Evolutionary conservation across 371 early-diverging fungal species (phyloP), one percentile per base, ranked within the genome.

Genomic region (Mortierella sp.): DNA sequence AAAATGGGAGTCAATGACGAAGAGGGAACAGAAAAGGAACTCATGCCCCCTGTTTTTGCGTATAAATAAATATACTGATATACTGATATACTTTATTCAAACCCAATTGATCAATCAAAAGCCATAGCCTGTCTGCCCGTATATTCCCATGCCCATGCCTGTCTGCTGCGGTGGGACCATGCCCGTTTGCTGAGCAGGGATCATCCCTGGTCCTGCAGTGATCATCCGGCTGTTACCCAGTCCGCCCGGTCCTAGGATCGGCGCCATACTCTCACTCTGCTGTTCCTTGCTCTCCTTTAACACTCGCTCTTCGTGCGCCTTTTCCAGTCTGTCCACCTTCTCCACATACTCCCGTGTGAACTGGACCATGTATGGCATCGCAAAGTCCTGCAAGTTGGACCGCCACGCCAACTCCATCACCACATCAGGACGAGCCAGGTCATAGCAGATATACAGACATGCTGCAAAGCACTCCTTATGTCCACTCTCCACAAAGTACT

Each of bases 341-440:
- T 56, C 72, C 71, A 87, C 85, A 68, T 90, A 90, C 82, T 97
- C 97, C 50, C 92, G 86, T 80, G 92, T 80, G 39, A 87, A 83
- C 66, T 99, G 96, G 68, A 98, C 92, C 83, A 97, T 87, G 80
- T 94, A 98, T 9, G 99, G 99, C 96, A 97, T 96, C 23, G 96
- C 93, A 83, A 95, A 94, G 66, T 97, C 96, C 39, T 84, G 87
- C 76, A 94, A 75, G 4, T 90, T 86, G 72, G 95, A 87, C 31
- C 96, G 85, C 97, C 98, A 99, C 6, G 95, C 86, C 19, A 97
- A 78, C 83, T 99, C 99, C 85, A 98, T 80, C 11, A 97, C 95
- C 14, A 94, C 89, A 79, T 97, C 98, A 2, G 98, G 95, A 30
- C 94, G 86, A 68, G 97, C 85, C 60, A 97, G 83, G 60, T 97